Base-by-base conservation (phyloP, 2,329 filamentous ascomycete species). In the Fonsecaea pugnacius region DNA sequence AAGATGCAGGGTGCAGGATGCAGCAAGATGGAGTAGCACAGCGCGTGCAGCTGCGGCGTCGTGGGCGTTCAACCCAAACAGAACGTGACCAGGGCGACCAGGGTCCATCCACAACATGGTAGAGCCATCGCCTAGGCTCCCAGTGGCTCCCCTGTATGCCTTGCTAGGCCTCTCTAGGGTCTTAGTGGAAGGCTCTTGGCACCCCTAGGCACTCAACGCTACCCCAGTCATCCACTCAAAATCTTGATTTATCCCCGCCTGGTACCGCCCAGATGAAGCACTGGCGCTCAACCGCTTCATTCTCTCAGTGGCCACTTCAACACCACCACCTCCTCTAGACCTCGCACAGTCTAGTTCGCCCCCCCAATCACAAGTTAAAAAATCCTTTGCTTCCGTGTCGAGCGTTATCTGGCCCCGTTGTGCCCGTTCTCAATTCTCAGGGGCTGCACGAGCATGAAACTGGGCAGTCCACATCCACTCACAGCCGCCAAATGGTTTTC, bases 11-110 rank as follows among this genome's bases (percentile, higher is more conserved):
- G 53, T 51, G 36, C n/a, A 40, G 32, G 35, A 61, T 56, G 60
- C 60, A 52, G 52, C 18, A 35, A 55, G 60, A 62, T 62, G 60
- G 54, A 63, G 60, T 53, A 46, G 30, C 53, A 57, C 30, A 40
- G 60, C 53, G 60, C 60, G 32, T 58, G 38, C 27, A 52, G n/a
- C n/a, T 33, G 35, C 18, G 32, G 35, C 21, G 27, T 30, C 27
- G 27, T 30, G 27, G 27, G 27, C 27, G 5, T 5, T 18, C 38
- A 43, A 18, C 5, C 57, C 46, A 59, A 59, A 52, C 57, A 59
- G 32, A 52, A 18, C 16, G n/a, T 14, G 21, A n/a, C 32, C 35
- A n/a, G 32, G 38, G 36, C 40, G 55, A 27, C 50, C 24, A 27
- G 50, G 50, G 50, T 33, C 21, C 48, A 51, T 51, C 48, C 48